Conservation (phyloP, 2,329 filamentous ascomycete genomes). For the Ceratocystis cubensis region DNA sequence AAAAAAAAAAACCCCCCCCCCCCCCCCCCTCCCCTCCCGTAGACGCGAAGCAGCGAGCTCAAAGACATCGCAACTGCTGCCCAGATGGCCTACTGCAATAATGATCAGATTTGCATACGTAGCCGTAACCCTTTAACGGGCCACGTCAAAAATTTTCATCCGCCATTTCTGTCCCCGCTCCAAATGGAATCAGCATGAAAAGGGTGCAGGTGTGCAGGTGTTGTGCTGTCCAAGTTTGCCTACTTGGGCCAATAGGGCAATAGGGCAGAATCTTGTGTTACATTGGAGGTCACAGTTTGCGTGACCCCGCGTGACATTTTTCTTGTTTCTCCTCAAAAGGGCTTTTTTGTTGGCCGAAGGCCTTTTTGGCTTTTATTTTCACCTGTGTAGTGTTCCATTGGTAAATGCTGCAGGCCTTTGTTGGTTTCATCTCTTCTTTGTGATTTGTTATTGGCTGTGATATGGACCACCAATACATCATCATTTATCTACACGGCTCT, state of each 20-base stretch:
- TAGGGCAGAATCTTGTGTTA: constrained; percentile 5
- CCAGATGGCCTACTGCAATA: background rate
- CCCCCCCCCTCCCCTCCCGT: background rate
- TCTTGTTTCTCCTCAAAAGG: background rate
- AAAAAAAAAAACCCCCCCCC: no score
- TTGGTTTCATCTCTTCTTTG: background rate
- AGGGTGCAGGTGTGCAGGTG: background rate
- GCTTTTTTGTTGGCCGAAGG: background rate
- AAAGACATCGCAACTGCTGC: background rate
- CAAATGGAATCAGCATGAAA: background rate
- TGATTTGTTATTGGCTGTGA: background rate
- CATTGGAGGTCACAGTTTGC: constrained; percentile 5
- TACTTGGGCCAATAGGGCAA: constrained; percentile 10
- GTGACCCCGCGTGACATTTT: constrained; percentile 5
- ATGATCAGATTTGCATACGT: background rate
- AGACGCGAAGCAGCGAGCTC: background rate
- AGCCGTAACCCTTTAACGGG: background rate
- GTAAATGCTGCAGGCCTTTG: background rate
- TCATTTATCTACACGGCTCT: background rate
- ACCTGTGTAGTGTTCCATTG: background rate
- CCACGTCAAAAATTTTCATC: background rate
- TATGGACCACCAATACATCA: background rate
- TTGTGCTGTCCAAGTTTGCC: constrained; percentile 7
- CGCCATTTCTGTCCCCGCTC: background rate
- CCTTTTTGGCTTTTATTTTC: background rate